Base-by-base conservation (phyloP, 768 basidiomycete genomes). In the Lactarius deliciosus region DNA sequence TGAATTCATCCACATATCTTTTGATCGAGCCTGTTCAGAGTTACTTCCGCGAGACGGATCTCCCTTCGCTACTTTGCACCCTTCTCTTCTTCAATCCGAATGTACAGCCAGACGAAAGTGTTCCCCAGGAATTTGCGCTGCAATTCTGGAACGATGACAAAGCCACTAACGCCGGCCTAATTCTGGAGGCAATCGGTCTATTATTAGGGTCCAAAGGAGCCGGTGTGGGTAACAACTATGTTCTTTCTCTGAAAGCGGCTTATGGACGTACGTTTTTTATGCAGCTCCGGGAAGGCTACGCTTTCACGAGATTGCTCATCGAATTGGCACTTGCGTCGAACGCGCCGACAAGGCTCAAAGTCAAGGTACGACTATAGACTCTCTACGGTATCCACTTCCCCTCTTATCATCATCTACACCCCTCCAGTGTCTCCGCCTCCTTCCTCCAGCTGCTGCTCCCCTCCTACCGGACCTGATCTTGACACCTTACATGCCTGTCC, bases 111-210 rank as follows among this genome's bases (percentile, higher is more conserved):
- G 81, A 83, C 63, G 83, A 85, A 62, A 72, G 80, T 6, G 82
- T 84, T n/a, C 91, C 89, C 1, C 92, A 97, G 75, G 90, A 92
- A 69, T 98, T 98, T 76, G 90, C 95, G 1, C 78, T 98, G 55
- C 97, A 99, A 75, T 94, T 94, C 76, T 99, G 97, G 97, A 93
- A 96, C 70, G 83, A 87, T 50, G 91, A 94, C 75, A 99, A 98
- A 76, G 77, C 83, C n/a, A 77, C 83, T 28, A 98, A 97, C 73
- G 86, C 88, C 1, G 81, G 84, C 0, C 77, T 94, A n/a, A 85
- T 93, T 9, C 79, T 98, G 3, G 87, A 87, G 22, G 85, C 97
- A 65, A 86, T 98, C 70, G 88, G 93, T 3, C 91, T 96, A 81
- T 84, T 98, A 10, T 82, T 94, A 40, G 82, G 83, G n/a, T 84